Percentiles rank a stretch among this genome's conserved stretches.
Conservation (phyloP, 768 basidiomycete species). For the Leucocoprinus leucothites region DNA sequence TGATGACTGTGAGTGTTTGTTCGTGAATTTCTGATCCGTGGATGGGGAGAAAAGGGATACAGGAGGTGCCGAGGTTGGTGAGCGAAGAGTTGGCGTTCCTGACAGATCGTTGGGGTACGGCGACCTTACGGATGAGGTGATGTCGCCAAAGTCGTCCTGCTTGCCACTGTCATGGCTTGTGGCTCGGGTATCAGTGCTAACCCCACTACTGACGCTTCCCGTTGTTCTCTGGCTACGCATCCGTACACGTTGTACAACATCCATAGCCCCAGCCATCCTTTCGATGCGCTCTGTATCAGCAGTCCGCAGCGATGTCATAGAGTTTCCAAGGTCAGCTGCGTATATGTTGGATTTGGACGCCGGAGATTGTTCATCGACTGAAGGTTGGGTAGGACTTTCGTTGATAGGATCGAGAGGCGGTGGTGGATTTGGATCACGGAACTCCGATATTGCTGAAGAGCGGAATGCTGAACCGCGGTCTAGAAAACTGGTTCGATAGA, state of each 20-base stretch:
- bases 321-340: conserved; percentile 34
- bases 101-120: conserved; percentile 7
- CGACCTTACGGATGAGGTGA: conserved; percentile 34
- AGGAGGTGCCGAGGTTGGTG: not conserved
- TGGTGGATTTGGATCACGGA: conserved; percentile 79
- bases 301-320: conserved; percentile 57
- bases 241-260: conserved; percentile 58
- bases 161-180: conserved; percentile 11
- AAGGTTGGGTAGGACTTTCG: conserved; percentile 39
- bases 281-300: conserved; percentile 71
- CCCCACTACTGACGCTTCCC: conserved; percentile 26
- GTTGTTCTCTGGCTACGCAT: conserved; percentile 28
- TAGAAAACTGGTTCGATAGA: conserved; percentile 62
- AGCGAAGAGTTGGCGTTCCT: not conserved
- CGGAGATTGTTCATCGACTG: conserved; percentile 16
- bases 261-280: conserved; percentile 60
- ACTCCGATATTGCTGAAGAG: conserved; percentile 37
- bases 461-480: conserved; percentile 44
- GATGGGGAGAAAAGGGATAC: conserved; percentile 9
- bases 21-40: not conserved
- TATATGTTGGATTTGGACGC: conserved; percentile 3
- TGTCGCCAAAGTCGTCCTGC: conserved; percentile 16
- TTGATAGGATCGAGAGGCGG: conserved; percentile 62
- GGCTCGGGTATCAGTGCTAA: conserved; percentile 26
- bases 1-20: not conserved